phyloP scores from a whole-genome alignment of 352 stramenopile species.

The Phytophthora multivora region DNA sequence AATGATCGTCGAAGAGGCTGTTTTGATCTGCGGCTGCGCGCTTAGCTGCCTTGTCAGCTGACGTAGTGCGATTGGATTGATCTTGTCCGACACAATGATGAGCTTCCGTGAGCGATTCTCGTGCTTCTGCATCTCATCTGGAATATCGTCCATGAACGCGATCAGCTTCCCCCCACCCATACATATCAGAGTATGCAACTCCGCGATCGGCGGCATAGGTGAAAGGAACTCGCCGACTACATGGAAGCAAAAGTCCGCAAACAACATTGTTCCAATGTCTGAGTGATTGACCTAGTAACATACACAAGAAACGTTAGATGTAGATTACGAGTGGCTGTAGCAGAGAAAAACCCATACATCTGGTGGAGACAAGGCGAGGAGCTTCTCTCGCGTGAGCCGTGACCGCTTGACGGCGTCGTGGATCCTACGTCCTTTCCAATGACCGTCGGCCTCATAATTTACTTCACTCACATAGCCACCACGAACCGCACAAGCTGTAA shows the following conservation, averaged over 20 bases:
- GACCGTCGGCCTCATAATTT: constrained; percentile 62
- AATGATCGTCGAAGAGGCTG: constrained; percentile 45
- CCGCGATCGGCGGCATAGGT: constrained; percentile 69
- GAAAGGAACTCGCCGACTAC: constrained; percentile 78
- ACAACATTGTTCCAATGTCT: constrained; percentile 69
- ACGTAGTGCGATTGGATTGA: constrained; percentile 63
- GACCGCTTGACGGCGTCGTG: constrained; percentile 58
- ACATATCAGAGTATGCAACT: constrained; percentile 70
- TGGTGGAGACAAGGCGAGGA: constrained; percentile 29
- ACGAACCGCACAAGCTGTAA: constrained; percentile 46
- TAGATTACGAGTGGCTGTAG: too few relatives aligned
- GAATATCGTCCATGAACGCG: constrained; percentile 56
- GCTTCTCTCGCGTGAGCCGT: constrained; percentile 44
- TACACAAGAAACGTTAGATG: not conserved
- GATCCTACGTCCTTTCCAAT: constrained; percentile 60
- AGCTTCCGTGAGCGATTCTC: constrained; percentile 55
- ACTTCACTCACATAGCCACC: constrained; percentile 48
- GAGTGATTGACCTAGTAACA: constrained; percentile 9
- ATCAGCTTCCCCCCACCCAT: constrained; percentile 71
- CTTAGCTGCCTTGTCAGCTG: constrained; percentile 47
- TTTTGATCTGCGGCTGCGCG: constrained; percentile 45
- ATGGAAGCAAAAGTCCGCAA: constrained; percentile 71
- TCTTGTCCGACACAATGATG: constrained; percentile 78
- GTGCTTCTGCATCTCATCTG: constrained; percentile 51
- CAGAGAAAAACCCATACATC: constrained; percentile 21